A percentile compares a stretch with the other conserved stretches of the same genome.
Conservation (phyloP, 2,329 filamentous ascomycete species). For the Fusarium ramigenum region DNA sequence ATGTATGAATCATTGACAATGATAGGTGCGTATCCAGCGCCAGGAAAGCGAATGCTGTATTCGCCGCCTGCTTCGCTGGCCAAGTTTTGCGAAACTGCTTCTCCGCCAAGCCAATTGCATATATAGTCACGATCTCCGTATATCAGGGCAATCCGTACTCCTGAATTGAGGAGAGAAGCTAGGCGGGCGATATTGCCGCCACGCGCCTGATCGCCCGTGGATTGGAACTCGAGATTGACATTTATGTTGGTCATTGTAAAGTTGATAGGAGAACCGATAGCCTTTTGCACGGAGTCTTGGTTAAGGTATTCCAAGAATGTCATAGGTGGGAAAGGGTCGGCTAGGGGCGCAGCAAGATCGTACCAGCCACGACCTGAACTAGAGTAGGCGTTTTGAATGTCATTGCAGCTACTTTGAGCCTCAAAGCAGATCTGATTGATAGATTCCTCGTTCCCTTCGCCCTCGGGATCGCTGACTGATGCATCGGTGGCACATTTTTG, state of each 20-base stretch:
- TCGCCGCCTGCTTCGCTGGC: slow-evolving; percentile 57
- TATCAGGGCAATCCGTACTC: slow-evolving; percentile 75
- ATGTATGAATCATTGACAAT: slow-evolving; percentile 73
- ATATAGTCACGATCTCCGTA: slow-evolving; percentile 74
- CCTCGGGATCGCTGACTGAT: slow-evolving; percentile 50
- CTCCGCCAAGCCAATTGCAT: slow-evolving; percentile 77
- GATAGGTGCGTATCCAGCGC: slow-evolving; percentile 77
- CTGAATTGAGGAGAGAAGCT: slow-evolving; percentile 67
- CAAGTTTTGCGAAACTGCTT: slow-evolving; percentile 74
- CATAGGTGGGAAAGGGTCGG: slow-evolving; percentile 70
- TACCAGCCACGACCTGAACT: slow-evolving; percentile 65
- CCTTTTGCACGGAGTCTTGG: slow-evolving; percentile 62
- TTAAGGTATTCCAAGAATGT: slow-evolving; percentile 74
- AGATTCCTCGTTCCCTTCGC: slow-evolving; percentile 50
- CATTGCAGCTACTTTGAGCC: slow-evolving; percentile 55
- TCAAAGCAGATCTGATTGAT: slow-evolving; percentile 61
- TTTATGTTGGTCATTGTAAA: slow-evolving; percentile 61
- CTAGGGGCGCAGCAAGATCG: slow-evolving; percentile 65
- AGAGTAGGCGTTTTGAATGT: slow-evolving; percentile 67
- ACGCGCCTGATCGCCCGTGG: slow-evolving; percentile 70
- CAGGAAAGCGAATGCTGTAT: slow-evolving; percentile 65
- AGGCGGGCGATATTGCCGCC: slow-evolving; percentile 68
- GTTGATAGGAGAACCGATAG: slow-evolving; percentile 71
- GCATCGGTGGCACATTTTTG: slow-evolving; percentile 59
- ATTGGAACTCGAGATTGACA: slow-evolving; percentile 58